phyloP scores from a whole-genome alignment of 1,284 basidiomycete species.

The Cutaneotrichosporon arboriforme region DNA sequence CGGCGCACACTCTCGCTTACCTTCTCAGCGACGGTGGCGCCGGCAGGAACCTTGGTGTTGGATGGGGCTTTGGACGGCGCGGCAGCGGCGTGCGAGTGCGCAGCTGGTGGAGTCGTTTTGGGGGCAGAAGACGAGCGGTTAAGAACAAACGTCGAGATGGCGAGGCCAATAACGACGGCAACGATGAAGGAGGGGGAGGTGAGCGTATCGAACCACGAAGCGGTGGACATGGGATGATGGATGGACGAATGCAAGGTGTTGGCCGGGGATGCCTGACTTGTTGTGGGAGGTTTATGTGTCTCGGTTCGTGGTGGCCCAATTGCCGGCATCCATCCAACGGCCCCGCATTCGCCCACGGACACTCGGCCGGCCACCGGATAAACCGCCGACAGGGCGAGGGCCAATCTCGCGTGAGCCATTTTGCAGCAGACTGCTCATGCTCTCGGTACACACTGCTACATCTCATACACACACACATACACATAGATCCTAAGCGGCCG shows the following conservation, averaged over 20 bases:
- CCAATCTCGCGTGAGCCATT: no score
- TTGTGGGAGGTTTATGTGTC: no score
- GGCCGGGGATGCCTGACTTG: no score
- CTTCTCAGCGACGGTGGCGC: conserved; percentile 40
- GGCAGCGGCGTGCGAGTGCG: conserved; percentile 25
- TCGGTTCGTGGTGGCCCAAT: no score
- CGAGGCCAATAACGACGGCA: conserved; percentile 30
- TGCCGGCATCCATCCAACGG: not conserved
- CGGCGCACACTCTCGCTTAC: conserved; percentile 16
- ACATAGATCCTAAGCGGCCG: not conserved
- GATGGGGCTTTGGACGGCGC: not conserved
- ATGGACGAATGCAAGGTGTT: no score
- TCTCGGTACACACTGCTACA: no score
- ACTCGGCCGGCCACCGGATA: not conserved
- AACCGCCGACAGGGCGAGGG: no score
- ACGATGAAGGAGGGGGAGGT: conserved; percentile 34
- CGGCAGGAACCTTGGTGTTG: conserved; percentile 41
- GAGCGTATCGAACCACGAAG: conserved; percentile 27
- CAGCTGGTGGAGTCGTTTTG: not conserved
- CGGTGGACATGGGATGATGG: not conserved
- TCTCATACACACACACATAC: not conserved
- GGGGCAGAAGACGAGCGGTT: conserved; percentile 9
- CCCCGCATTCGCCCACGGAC: not conserved
- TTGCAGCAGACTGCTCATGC: no score
- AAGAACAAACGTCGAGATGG: conserved; percentile 17